Evolutionary conservation across 192 early-diverging fungal species (phyloP), one percentile per base, ranked within the genome.

Genomic region (Coemansia erecta): DNA sequence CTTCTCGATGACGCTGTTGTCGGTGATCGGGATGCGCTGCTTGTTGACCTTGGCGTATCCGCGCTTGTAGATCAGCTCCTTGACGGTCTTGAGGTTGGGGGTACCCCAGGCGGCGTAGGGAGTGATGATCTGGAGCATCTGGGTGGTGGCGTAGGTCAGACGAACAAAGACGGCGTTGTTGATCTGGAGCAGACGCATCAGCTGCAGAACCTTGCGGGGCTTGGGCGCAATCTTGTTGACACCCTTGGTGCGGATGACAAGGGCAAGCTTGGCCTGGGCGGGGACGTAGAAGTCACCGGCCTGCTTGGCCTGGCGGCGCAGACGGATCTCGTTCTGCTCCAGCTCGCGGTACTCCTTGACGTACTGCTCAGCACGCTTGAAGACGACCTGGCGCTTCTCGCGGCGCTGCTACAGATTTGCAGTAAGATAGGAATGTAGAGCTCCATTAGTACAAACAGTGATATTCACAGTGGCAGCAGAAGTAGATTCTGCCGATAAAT

Each of bases 61-160:
- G 65, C 97, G 92, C 90, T 99, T 98, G 93, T 99, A 99, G 85
- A 99, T 87, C 51, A 99, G 84, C 85, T 99, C 97, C 80, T 93
- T 92, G 77, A 97, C 90, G 33, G 94, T 87, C 91, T 99, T 99
- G 56, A 95, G 85, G 90, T 97, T 98, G 80, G 97, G 94, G 64
- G 94, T 91, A 66, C 92, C 90, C 66, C 85, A 90, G 53, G 97
- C 88, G 57, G 97, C 87, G 86, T 94, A 99, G 70, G 97, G 95
- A 58, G 84, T 85, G 78, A 99, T 89, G 81, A 94, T 85, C 84
- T 96, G 91, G 55, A 99, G 87, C 95, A 98, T 96, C 84, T 97
- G 87, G 66, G 89, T 85, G 60, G 97, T 97, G 60, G 97, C 95
- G 85, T 90, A 92, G 85, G 92, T 97, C 69, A 98, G 86, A 44